Conservation (phyloP, 331 rosid genomes). For the Cydonia oblonga region DNA sequence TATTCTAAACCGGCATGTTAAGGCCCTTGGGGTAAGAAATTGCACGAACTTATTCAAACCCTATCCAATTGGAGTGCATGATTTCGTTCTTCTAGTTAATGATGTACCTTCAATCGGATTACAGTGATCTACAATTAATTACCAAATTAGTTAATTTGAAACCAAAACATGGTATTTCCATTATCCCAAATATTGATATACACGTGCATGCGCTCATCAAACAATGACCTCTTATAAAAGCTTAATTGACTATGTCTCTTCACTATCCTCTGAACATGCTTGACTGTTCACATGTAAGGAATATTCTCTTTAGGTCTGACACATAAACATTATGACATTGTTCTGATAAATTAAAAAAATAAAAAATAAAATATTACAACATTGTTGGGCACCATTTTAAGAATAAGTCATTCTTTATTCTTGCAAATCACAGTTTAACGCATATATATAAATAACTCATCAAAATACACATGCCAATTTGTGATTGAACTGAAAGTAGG, state of each 20-base stretch:
- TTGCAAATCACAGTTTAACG: neutral
- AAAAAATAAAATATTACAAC: too few relatives aligned
- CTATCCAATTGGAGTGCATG: neutral
- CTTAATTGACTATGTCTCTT: slow-evolving; percentile 2
- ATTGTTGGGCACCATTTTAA: too few relatives aligned
- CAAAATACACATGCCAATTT: neutral
- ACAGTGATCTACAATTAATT: neutral
- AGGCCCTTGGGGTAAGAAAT: neutral
- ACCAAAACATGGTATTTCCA: neutral
- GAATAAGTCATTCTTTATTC: too few relatives aligned
- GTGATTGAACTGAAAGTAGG: neutral
- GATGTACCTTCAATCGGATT: neutral
- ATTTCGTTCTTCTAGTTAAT: neutral
- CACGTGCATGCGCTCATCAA: neutral
- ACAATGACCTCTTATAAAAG: neutral
- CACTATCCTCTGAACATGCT: neutral
- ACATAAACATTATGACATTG: too few relatives aligned
- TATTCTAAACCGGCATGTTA: neutral
- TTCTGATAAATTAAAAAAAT: too few relatives aligned
- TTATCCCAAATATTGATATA: neutral
- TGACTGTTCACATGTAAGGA: neutral
- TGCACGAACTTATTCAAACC: neutral
- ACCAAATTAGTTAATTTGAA: neutral
- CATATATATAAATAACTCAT: neutral
- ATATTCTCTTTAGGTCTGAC: neutral